Base-by-base conservation (phyloP, 148 eudicot species). In the Fagopyrum tataricum region DNA sequence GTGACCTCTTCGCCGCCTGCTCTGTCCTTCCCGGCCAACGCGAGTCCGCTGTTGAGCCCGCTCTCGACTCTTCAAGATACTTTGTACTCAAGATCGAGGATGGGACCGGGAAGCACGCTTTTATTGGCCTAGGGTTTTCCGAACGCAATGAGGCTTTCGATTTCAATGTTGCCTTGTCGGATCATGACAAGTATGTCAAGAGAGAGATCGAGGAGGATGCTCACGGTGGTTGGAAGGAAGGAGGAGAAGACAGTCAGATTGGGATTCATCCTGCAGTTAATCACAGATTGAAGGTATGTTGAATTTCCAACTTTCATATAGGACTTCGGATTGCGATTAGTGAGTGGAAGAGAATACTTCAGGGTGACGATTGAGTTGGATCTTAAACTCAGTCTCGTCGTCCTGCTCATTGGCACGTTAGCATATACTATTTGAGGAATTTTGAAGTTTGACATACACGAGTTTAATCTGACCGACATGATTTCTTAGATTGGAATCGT, bases 111-210 rank as follows among this genome's bases (percentile, higher is more conserved):
- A 95, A 95, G 76, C 92, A 91, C 71, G 98, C 98, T 14, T 95
- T 95, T 37, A 76, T 95, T 0, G 98, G 98, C 51, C 21, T 95
- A 77, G 98, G 98, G 82, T 95, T 95, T 73, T 75, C 75, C 2
- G 98, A 95, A 82, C 66, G 98, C 61, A 95, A 95, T 49, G 98
- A 95, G 78, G 98, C 98, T 68, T 95, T 95, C 70, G 98, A 95
- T 88, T 95, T 95, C 77, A 95, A 95, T 79, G 98, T 95, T 6
- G 96, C 98, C 43, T 69, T 95, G 70, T 91, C 98, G 47, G 97
- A 95, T 90, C 92, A 90, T 40, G 97, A 95, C 81, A 95, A 95
- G 85, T 87, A 95, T 71, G 96, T 87, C 21, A 80, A 81, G 87
- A 82, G 98, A 73, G 93, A 88, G 78, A 56, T 40, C 20, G 97